Conservation (phyloP, 768 basidiomycete genomes). For the Lanmaoa rubissima region DNA sequence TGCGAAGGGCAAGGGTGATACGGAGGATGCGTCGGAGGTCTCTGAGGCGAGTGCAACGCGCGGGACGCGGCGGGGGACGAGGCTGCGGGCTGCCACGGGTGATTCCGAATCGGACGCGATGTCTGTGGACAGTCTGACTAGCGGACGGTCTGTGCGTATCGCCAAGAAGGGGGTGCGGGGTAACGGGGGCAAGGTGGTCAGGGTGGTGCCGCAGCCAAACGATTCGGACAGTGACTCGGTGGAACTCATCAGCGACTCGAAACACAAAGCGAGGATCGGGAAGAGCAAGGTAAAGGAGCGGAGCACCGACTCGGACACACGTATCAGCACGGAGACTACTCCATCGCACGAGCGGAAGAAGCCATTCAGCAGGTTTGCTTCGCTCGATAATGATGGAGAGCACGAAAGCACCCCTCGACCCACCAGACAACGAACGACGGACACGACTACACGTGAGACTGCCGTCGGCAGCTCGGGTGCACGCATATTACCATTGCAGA, state of each 20-base stretch:
- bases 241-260: neutral
- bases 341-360: neutral
- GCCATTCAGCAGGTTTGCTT: neutral
- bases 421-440: neutral
- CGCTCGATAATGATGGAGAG: slow-evolving; percentile 9
- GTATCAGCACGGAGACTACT: neutral
- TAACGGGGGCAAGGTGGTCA: neutral
- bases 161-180: neutral
- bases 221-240: slow-evolving; percentile 6
- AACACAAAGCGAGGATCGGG: neutral
- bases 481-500: slow-evolving; percentile 15
- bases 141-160: slow-evolving; percentile 7
- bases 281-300: neutral
- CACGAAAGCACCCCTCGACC: slow-evolving; percentile 29
- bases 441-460: neutral
- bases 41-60: slow-evolving; percentile 10
- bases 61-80: neutral
- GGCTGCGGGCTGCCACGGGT: neutral
- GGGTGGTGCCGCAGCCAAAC: neutral
- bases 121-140: slow-evolving; percentile 26
- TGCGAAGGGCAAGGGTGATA: neutral
- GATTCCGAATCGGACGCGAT: slow-evolving; percentile 29
- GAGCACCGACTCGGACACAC: neutral
- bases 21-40: neutral
- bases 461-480: neutral